Percentiles rank a stretch among this genome's conserved stretches.
These are phyloP conservation scores for Cadophora gregata DNA, from an alignment of 2,329 filamentous ascomycete genomes.

Conservation along the genomic window DNA sequence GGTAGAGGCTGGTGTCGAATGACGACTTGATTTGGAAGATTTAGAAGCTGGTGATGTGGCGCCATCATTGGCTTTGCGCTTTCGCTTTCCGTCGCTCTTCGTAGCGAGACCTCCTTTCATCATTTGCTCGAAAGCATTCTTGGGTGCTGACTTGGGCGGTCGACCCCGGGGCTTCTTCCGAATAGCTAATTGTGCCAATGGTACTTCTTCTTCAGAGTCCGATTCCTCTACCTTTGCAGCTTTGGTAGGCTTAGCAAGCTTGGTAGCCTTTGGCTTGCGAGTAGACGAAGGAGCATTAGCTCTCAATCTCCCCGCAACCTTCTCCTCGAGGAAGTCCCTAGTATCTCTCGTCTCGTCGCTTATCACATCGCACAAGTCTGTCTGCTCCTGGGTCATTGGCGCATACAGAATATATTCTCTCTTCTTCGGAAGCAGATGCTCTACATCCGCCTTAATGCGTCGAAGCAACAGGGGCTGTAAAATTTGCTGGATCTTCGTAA, in stretches of 20 bases:
- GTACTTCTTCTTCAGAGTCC: slow-evolving; percentile 41
- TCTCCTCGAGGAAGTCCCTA: slow-evolving; percentile 81
- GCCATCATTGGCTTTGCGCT: slow-evolving; percentile 59
- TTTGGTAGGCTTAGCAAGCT: slow-evolving; percentile 14
- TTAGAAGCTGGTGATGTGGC: slow-evolving; percentile 61
- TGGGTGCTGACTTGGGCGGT: slow-evolving; percentile 31
- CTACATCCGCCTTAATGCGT: slow-evolving; percentile 91
- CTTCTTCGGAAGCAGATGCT: slow-evolving; percentile 90
- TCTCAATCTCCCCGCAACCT: slow-evolving; percentile 70
- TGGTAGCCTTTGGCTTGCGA: slow-evolving; percentile 25
- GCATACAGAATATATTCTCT: slow-evolving; percentile 95
- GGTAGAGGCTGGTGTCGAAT: slow-evolving; percentile 71
- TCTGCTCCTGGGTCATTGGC: slow-evolving; percentile 87
- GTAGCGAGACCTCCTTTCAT: slow-evolving; percentile 37
- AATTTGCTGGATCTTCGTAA: slow-evolving; percentile 90
- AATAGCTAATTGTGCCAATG: slow-evolving; percentile 33
- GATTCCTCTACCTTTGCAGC: slow-evolving; percentile 33
- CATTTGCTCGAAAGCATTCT: slow-evolving; percentile 56
- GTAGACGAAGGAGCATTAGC: slow-evolving; percentile 51
- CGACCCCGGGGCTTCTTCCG: slow-evolving; percentile 35
- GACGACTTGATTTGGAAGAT: slow-evolving; percentile 74
- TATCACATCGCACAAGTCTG: slow-evolving; percentile 80
- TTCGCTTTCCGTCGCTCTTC: slow-evolving; percentile 49
- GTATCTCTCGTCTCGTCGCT: slow-evolving; percentile 63
- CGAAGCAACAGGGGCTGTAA: slow-evolving; percentile 89